These are phyloP conservation scores for Fusarium burgessii DNA, from an alignment of 2,329 filamentous ascomycete species.

Conservation along the genomic window DNA sequence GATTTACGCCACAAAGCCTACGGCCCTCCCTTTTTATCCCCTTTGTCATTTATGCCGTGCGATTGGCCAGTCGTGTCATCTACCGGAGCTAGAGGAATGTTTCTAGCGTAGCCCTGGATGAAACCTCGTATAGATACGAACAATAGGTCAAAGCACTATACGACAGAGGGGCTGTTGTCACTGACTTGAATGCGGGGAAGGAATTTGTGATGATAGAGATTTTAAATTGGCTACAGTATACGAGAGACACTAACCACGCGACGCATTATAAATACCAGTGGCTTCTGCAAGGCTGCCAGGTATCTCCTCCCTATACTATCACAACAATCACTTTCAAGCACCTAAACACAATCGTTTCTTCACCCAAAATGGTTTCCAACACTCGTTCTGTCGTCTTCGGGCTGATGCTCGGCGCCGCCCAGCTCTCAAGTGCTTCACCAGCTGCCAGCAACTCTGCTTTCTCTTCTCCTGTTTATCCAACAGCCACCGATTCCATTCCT, in stretches of 20 bases:
- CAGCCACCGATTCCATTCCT: conserved; percentile 1
- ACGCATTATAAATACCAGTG: neutral
- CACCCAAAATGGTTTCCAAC: conserved; percentile 13
- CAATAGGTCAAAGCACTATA: neutral
- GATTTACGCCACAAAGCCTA: neutral
- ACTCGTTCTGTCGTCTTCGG: conserved; percentile 21
- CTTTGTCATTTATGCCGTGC: neutral
- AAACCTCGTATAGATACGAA: neutral
- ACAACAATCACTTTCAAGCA: neutral
- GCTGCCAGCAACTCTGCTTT: neutral
- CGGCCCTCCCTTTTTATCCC: neutral
- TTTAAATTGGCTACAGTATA: neutral
- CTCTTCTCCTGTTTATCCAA: conserved; percentile 3
- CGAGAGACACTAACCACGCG: neutral
- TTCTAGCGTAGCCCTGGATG: neutral
- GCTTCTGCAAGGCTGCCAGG: neutral
- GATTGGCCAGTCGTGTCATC: neutral
- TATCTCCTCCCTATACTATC: neutral
- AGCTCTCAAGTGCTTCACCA: conserved; percentile 5
- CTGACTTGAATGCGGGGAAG: neutral
- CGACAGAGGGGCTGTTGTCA: neutral
- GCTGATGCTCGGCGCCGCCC: conserved; percentile 10
- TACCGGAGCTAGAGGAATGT: neutral
- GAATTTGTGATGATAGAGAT: neutral
- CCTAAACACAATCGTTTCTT: neutral